Evolutionary conservation across 495 filamentous ascomycete species (phyloP), one percentile per base, ranked within the genome.

Genomic region (Aspergillus olivimuriae): DNA sequence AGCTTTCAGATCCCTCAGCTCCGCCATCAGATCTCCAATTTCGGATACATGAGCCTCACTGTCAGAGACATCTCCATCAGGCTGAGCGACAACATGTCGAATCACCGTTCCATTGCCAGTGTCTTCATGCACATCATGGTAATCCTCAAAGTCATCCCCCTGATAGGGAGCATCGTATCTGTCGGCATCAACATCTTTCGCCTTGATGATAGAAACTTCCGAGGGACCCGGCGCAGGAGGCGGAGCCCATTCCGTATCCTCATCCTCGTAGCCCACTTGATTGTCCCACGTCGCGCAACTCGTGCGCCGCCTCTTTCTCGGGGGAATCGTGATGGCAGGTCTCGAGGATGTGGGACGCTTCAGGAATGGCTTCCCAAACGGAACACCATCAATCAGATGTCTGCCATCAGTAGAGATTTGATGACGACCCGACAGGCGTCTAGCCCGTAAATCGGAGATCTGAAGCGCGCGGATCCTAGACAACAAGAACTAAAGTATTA

Each of bases 341-440:
- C 90, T 76, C 11, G 56, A 62, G 4, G 66, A 52, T 41, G 74
- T 70, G 14, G 63, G 61, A 15, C 70, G 56, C 55, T 75, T 77
- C 21, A 88, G 62, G 22, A 74, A 83, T 4, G 83, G 82, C 34
- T 84, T 75, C 5, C 92, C 92, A 57, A 94, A 97, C 1, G 92
- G 74, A 15, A 95, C 75, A 16, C 92, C 92, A 57, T 98, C 92
- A 9, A 94, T 76, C 11, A 98, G 72, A 60, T 89, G 91, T 55
- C 75, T 83, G 17, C 92, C 92, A 50, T 85, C 82, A 6, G 66
- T 45, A 0, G 86, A 81, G 19, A 96, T 95, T 58, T 96, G 92
- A 51, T 84, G 71, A 30, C 92, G 78, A 19, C 92, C 92, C 20
- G 81, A 84, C 11, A 94, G 60, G 38, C 78, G 81, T 41, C 92